A percentile compares a stretch with the other conserved stretches of the same genome.
phyloP scores from a whole-genome alignment of 2,329 filamentous ascomycete species.

The Pseudogymnoascus sp. region DNA sequence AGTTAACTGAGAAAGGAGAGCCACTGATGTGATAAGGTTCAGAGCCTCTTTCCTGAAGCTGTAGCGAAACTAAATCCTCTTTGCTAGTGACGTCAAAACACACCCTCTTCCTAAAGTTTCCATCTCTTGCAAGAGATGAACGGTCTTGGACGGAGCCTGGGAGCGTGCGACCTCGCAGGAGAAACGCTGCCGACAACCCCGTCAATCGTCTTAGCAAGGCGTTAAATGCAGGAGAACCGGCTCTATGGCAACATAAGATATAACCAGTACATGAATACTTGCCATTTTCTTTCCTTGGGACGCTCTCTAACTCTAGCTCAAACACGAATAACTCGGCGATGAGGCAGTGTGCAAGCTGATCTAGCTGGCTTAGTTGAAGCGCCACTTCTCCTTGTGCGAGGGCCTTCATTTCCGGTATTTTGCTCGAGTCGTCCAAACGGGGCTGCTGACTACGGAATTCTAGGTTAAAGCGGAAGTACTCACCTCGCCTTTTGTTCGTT shows the following conservation, averaged over 20 bases:
- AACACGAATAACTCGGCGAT: slow-evolving; percentile 24
- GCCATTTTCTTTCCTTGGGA: slow-evolving; percentile 20
- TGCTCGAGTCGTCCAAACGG: slow-evolving; percentile 10
- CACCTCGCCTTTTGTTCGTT: not conserved
- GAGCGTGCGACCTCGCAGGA: slow-evolving; percentile 19
- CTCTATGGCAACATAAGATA: slow-evolving; percentile 21
- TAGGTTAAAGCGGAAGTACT: slow-evolving; percentile 21
- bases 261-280: slow-evolving; percentile 21
- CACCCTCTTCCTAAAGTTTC: too few relatives aligned
- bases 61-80: too few relatives aligned
- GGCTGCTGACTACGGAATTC: slow-evolving; percentile 18
- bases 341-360: slow-evolving; percentile 20
- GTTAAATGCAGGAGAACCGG: slow-evolving; percentile 16
- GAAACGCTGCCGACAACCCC: slow-evolving; percentile 21
- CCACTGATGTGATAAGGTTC: too few relatives aligned
- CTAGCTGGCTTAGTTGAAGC: slow-evolving; percentile 19
- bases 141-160: slow-evolving; percentile 19
- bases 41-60: too few relatives aligned
- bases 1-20: not conserved
- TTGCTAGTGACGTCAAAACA: too few relatives aligned
- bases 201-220: slow-evolving; percentile 18
- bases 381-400: slow-evolving; percentile 16
- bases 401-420: slow-evolving; percentile 21
- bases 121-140: slow-evolving; percentile 15
- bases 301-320: slow-evolving; percentile 17